Conservation (phyloP, 1,284 basidiomycete species). For the Ceratobasidium sp. region DNA sequence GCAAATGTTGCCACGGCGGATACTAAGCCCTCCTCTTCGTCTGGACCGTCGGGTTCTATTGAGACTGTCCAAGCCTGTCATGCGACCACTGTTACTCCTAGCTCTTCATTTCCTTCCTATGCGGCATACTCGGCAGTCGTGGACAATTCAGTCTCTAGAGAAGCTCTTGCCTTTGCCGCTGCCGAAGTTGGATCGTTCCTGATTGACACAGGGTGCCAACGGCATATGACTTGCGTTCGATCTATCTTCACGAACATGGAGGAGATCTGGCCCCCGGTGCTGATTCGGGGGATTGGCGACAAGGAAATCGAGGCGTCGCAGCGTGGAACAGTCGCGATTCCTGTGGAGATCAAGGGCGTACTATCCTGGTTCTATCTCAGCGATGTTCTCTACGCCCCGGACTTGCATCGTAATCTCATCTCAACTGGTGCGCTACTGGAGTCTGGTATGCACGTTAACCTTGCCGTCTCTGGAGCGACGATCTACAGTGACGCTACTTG, state of each 20-base stretch:
- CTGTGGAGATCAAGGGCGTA: neutral
- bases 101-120: neutral
- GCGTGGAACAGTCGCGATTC: neutral
- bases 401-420: conserved; percentile 6
- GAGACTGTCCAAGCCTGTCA: neutral
- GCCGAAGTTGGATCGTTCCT: neutral
- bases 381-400: neutral
- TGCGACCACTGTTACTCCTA: neutral
- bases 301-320: neutral
- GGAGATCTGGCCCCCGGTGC: neutral
- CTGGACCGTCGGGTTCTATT: neutral
- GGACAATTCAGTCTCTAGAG: neutral
- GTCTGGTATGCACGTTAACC: neutral
- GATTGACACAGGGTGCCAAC: conserved; percentile 56
- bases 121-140: neutral
- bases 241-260: neutral
- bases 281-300: neutral
- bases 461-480: neutral
- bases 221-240: conserved; percentile 4
- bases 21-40: neutral
- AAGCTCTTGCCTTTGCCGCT: neutral
- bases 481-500: neutral
- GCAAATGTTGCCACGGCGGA: no score
- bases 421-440: conserved; percentile 2
- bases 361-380: neutral